A percentile compares a stretch with the other conserved stretches of the same genome.
Evolutionary conservation across 2,329 filamentous ascomycete species (phyloP).

Genomic region (Juglanconis sp.): DNA sequence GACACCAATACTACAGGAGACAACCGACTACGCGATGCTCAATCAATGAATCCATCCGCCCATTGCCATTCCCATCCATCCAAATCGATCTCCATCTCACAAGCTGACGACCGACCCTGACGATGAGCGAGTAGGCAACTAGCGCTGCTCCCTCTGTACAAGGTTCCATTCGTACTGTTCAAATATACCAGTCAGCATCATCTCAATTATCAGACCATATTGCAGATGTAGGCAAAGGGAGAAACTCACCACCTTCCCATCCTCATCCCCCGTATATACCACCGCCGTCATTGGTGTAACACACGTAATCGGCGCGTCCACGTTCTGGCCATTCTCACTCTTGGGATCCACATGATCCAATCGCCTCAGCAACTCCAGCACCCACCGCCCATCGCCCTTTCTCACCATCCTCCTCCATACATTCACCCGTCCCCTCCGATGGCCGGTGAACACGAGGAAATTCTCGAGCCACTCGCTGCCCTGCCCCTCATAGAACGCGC

Average conservation of each 20-base stretch:
- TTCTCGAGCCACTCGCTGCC: constrained; percentile 90
- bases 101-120: background rate
- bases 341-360: constrained; percentile 75
- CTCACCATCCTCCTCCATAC: constrained; percentile 59
- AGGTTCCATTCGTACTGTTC: constrained; percentile 61
- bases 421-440: constrained; percentile 79
- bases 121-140: background rate
- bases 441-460: constrained; percentile 84
- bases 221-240: background rate
- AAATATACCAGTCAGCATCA: background rate
- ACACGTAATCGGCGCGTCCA: constrained; percentile 74
- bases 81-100: background rate
- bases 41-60: background rate
- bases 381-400: constrained; percentile 62
- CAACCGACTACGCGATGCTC: background rate
- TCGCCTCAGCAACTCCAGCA: constrained; percentile 72
- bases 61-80: background rate
- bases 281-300: constrained; percentile 78
- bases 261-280: constrained; percentile 92
- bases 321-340: constrained; percentile 56
- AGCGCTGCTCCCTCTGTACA: constrained; percentile 53
- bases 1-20: background rate
- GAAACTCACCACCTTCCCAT: constrained; percentile 76
- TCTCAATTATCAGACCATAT: background rate
- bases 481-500: constrained; percentile 88